phyloP scores from a whole-genome alignment of 177 flowering plant genomes.

The Vitis hybrid region DNA sequence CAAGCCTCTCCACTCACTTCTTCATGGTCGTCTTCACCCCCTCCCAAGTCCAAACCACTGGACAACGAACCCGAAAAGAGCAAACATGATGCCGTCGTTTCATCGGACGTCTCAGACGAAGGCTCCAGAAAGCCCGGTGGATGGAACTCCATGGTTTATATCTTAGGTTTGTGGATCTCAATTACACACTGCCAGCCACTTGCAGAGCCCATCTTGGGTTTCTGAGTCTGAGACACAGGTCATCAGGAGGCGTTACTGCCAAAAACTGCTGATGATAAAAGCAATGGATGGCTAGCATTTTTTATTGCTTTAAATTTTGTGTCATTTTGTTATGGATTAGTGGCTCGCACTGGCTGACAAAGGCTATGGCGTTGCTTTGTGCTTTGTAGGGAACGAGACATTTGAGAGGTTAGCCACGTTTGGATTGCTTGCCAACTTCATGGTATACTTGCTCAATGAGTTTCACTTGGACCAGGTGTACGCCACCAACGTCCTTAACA shows the following conservation, averaged over 20 bases:
- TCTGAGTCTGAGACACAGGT: too few relatives aligned
- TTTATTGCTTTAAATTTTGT: too few relatives aligned
- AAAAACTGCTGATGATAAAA: too few relatives aligned
- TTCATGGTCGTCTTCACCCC: too few relatives aligned
- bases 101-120: background rate
- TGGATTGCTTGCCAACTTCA: constrained; percentile 71
- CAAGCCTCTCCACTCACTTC: too few relatives aligned
- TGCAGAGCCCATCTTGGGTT: too few relatives aligned
- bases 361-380: constrained; percentile 7
- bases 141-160: constrained; percentile 59
- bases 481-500: constrained; percentile 59
- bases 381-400: constrained; percentile 73
- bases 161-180: constrained; percentile 37
- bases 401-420: constrained; percentile 78
- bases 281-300: background rate
- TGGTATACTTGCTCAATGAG: constrained; percentile 59
- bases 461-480: constrained; percentile 58
- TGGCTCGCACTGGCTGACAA: too few relatives aligned
- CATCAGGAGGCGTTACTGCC: too few relatives aligned
- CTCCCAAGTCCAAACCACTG: too few relatives aligned
- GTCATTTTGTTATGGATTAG: background rate
- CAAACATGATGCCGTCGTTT: too few relatives aligned
- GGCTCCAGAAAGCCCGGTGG: constrained; percentile 47
- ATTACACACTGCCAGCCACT: background rate
- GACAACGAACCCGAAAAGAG: too few relatives aligned